A percentile compares a stretch with the other conserved stretches of the same genome.
Evolutionary conservation across 768 basidiomycete species (phyloP).

Genomic region (Kwoniella shandongensis): DNA sequence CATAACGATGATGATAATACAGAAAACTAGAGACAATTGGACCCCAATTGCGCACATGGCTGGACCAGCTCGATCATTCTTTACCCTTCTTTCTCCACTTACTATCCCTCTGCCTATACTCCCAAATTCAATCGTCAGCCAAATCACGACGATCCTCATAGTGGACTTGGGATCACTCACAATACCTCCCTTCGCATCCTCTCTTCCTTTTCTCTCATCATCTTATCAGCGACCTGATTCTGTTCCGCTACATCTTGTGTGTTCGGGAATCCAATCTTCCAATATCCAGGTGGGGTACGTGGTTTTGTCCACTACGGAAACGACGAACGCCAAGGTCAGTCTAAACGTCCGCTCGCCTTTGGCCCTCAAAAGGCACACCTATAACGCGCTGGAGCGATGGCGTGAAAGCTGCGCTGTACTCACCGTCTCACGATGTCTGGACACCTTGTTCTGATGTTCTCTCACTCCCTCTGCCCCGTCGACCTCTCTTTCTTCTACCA

Average conservation of each 20-base stretch:
- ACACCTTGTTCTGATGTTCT: slow-evolving; percentile 43
- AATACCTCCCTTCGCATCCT: slow-evolving; percentile 64
- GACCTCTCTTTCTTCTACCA: slow-evolving; percentile 23
- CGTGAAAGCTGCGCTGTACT: slow-evolving; percentile 15
- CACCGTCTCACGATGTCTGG: slow-evolving; percentile 47
- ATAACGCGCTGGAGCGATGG: no score
- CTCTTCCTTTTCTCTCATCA: slow-evolving; percentile 67
- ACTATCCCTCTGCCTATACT: slow-evolving; percentile 27
- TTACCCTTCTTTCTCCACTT: slow-evolving; percentile 39
- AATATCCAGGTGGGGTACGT: slow-evolving; percentile 80
- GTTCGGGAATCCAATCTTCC: slow-evolving; percentile 84
- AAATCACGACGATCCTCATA: no score
- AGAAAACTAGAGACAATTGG: no score
- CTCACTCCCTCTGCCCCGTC: slow-evolving; percentile 22
- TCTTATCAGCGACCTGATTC: slow-evolving; percentile 69
- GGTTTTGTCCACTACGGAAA: slow-evolving; percentile 64
- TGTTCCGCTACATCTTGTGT: slow-evolving; percentile 78
- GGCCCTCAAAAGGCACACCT: no score
- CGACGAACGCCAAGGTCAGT: slow-evolving; percentile 10
- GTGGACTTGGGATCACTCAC: no score
- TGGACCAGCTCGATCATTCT: neutral
- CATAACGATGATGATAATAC: neutral
- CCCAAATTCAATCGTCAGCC: neutral
- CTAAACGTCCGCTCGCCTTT: no score
- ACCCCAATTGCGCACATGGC: no score